phyloP scores from a whole-genome alignment of 805 yeast genomes.

The Vanderwaltozyma tropicalis region DNA sequence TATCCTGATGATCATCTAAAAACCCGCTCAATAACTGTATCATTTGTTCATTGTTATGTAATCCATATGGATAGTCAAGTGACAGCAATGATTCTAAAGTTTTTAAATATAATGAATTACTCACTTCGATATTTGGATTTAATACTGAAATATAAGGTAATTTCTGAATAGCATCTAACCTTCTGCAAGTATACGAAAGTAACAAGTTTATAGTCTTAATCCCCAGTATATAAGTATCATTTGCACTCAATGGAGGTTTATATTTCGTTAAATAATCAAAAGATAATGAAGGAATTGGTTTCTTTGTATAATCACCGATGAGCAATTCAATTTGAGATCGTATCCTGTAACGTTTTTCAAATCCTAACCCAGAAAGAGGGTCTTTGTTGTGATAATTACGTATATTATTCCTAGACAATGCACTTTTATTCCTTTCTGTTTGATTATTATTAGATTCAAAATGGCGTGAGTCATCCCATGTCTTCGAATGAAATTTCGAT shows the following conservation, averaged over 20 bases:
- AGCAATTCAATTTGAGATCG: constrained; percentile 49
- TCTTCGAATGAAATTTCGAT: too few species aligned
- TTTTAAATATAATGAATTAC: constrained; percentile 61
- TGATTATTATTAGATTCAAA: too few species aligned
- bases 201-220: constrained; percentile 47
- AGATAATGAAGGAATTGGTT: constrained; percentile 43
- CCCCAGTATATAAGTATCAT: constrained; percentile 32
- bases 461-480: too few species aligned
- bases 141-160: constrained; percentile 77
- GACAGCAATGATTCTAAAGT: constrained; percentile 47
- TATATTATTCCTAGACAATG: too few species aligned
- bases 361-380: constrained; percentile 15
- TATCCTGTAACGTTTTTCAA: constrained; percentile 44
- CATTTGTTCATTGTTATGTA: constrained; percentile 46
- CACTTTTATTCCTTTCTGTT: too few species aligned
- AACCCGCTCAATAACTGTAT: constrained; percentile 45
- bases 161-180: constrained; percentile 58
- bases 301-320: constrained; percentile 45
- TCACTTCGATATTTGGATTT: constrained; percentile 76
- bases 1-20: constrained; percentile 72
- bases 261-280: constrained; percentile 41
- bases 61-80: constrained; percentile 35
- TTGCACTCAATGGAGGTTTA: constrained; percentile 22
- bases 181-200: constrained; percentile 54
- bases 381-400: too few species aligned